phyloP scores from a whole-genome alignment of 2,329 filamentous ascomycete species.

The Penicillium rolfsii region DNA sequence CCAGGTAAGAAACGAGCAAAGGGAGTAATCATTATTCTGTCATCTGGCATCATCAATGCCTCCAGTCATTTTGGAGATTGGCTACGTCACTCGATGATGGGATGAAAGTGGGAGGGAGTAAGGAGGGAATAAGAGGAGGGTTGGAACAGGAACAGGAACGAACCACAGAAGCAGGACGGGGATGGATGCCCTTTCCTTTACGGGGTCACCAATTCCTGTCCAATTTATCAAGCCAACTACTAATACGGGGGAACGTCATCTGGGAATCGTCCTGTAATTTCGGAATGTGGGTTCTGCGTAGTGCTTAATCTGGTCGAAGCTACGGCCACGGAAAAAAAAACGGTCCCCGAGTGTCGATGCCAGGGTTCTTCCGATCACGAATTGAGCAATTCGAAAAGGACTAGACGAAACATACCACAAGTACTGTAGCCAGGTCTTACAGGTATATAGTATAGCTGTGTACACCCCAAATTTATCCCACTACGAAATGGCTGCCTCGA shows the following conservation, averaged over 20 bases:
- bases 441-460: neutral
- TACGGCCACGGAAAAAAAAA: constrained; percentile 23
- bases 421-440: too few species aligned
- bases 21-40: neutral
- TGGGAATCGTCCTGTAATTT: constrained; percentile 20
- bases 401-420: too few species aligned
- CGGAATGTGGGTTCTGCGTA: constrained; percentile 9
- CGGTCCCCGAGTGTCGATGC: constrained; percentile 30
- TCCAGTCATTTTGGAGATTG: neutral
- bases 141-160: neutral
- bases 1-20: constrained; percentile 6
- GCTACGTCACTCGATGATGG: constrained; percentile 20
- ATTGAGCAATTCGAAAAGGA: neutral
- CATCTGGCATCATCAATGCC: neutral
- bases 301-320: constrained; percentile 26
- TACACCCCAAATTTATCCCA: neutral
- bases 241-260: constrained; percentile 22
- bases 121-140: neutral
- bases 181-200: neutral
- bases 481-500: neutral
- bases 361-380: constrained; percentile 24
- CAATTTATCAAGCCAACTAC: neutral
- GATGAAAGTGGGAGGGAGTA: too few species aligned
- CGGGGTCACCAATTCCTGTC: neutral
- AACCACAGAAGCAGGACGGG: neutral